Conservation (phyloP, 2,329 filamentous ascomycete genomes). For the Aspergillus neotritici region DNA sequence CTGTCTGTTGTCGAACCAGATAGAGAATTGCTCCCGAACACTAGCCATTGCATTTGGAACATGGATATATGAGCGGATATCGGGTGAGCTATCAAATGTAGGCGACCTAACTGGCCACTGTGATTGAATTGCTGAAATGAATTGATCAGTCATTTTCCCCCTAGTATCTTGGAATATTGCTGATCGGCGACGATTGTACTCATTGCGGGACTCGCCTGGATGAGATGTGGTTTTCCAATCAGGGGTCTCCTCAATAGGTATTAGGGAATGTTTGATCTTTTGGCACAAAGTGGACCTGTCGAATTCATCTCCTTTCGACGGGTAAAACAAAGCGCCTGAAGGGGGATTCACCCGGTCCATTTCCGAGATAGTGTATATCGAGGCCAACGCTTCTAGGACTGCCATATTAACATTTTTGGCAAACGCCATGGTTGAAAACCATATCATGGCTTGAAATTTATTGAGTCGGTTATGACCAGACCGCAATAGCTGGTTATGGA, state of each 20-base stretch:
- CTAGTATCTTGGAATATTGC: too few relatives aligned
- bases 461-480: constrained; percentile 8
- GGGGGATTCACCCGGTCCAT: constrained; percentile 8
- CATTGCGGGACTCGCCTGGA: too few relatives aligned
- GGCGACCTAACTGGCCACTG: too few relatives aligned
- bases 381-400: constrained; percentile 17
- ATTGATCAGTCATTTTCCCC: too few relatives aligned
- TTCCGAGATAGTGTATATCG: constrained; percentile 11
- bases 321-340: constrained; percentile 5
- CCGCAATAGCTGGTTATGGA: constrained; percentile 12
- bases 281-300: neutral
- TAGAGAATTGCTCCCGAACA: constrained; percentile 9
- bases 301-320: constrained; percentile 2
- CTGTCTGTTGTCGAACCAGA: constrained; percentile 24
- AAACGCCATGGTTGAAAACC: constrained; percentile 25
- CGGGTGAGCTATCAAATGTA: too few relatives aligned
- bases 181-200: too few relatives aligned
- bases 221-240: constrained; percentile 11
- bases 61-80: too few relatives aligned
- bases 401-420: constrained; percentile 16
- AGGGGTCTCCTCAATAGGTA: constrained; percentile 9
- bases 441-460: constrained; percentile 25
- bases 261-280: too few relatives aligned
- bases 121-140: too few relatives aligned
- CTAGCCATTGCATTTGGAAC: constrained; percentile 9